Percentiles rank a stretch among this genome's conserved stretches.
phyloP scores from a whole-genome alignment of 495 filamentous ascomycete species.

The Podospora australis region DNA sequence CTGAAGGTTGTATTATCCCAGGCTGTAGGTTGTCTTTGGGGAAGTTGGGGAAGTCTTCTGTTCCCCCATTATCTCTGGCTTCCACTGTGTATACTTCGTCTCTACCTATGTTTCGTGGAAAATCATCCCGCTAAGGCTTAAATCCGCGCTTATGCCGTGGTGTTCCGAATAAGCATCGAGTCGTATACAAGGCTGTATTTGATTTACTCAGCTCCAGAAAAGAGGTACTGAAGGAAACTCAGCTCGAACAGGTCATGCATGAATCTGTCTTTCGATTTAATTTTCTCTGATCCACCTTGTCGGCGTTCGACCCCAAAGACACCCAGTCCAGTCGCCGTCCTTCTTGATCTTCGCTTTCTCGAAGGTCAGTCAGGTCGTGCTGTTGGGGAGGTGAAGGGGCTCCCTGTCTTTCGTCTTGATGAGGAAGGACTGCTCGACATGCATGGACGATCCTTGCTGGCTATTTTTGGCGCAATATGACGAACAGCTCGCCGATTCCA shows the following conservation, averaged over 20 bases:
- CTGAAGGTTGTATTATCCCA: background rate
- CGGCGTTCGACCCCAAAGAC: background rate
- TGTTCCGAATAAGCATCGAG: too few species aligned
- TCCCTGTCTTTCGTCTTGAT: too few species aligned
- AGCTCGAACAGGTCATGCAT: too few species aligned
- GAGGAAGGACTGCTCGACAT: too few species aligned
- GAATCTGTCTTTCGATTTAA: background rate
- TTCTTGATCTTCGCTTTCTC: too few species aligned
- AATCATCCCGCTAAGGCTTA: too few species aligned
- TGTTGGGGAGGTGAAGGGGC: background rate
- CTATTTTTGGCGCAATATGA: conserved; percentile 4
- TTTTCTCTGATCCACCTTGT: background rate
- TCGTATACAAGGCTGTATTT: too few species aligned
- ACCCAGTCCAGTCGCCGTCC: background rate
- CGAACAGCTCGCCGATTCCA: background rate
- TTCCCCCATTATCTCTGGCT: background rate
- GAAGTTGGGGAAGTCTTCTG: too few species aligned
- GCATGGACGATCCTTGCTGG: background rate
- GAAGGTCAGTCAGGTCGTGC: too few species aligned
- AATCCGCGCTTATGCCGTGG: too few species aligned
- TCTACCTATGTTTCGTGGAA: background rate
- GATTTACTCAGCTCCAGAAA: too few species aligned
- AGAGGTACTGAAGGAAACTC: background rate
- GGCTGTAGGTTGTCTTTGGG: background rate
- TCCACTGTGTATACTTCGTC: background rate